Conservation (phyloP, 345 rosid species). For the Acer yangbiense region DNA sequence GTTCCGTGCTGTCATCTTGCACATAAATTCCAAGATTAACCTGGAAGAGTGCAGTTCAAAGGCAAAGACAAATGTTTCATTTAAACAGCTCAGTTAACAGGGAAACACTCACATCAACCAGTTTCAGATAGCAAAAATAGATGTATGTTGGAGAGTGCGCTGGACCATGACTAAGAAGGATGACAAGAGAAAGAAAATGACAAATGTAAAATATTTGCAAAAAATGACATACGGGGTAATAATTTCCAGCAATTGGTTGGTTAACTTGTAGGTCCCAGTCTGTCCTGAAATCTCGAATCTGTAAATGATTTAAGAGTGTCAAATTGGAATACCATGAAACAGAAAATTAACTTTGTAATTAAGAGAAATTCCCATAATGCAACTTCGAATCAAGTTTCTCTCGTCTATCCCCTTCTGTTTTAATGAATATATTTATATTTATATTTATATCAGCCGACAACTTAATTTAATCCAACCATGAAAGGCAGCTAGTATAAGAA, state of each 20-base stretch:
- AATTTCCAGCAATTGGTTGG: constrained; percentile 93
- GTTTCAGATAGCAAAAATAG: not conserved
- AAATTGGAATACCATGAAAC: constrained; percentile 19
- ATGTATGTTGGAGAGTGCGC: not conserved
- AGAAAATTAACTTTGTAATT: constrained; percentile 7
- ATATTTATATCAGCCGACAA: not conserved
- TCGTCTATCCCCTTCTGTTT: not conserved
- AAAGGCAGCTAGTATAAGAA: not conserved
- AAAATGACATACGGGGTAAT: constrained; percentile 73
- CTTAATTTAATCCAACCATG: not conserved
- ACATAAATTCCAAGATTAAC: constrained; percentile 80
- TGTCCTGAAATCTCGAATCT: constrained; percentile 82
- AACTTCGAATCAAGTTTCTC: not conserved
- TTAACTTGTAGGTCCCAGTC: constrained; percentile 87
- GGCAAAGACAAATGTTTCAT: constrained; percentile 14
- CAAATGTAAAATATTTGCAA: not conserved
- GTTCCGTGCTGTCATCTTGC: constrained; percentile 69
- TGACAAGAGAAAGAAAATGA: not conserved
- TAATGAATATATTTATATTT: not conserved
- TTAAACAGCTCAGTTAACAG: not conserved
- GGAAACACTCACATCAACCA: constrained; percentile 1
- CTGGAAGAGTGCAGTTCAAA: constrained; percentile 38
- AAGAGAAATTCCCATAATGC: not conserved
- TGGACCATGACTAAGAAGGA: constrained; percentile 5
- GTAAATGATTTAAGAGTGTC: constrained; percentile 29